Base-by-base conservation (phyloP, 208 protist genomes). In the Leishmania guyanensis region DNA sequence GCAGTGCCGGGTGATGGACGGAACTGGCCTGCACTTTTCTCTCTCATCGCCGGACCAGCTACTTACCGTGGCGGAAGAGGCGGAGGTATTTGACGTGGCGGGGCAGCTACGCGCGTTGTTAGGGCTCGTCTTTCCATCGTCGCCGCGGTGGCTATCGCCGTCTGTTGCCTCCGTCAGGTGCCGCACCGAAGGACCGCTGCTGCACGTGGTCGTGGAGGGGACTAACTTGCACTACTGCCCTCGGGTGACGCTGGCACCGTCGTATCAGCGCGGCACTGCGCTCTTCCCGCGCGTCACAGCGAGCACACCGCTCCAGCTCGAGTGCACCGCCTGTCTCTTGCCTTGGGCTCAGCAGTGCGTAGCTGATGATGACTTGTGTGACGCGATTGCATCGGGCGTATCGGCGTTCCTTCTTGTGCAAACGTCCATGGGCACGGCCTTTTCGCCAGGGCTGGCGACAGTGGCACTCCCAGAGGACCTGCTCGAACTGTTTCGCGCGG, bases 201-300 rank as follows among this genome's bases (percentile, higher is more conserved):
- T 92, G 29, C 80, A 73, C 66, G 56, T 87, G 1, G 68, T 39
- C 43, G 80, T 94, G 29, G 76, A 78, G 17, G 91, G 91, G 26
- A 22, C 20, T 16, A 88, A 90, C 66, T 65, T 94, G 43, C 89
- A 92, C 36, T 94, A 89, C 66, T 78, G 39, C 17, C 87, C 91
- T 36, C 82, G 79, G 3, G 36, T 94, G 9, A 86, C 83, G 2
- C 62, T 85, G 9, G 73, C 81, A 1, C 72, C 78, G 58, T 70
- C 65, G 50, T 56, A 74, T 29, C 66, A 50, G 22, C 43, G 50
- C 65, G 70, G 78, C 48, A 58, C 26, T 0, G 33, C 66, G 20
- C 51, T 79, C 48, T 79, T 75, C 60, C 70, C 82, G 64, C 43
- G 29, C 12, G 56, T 85, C 26, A 62, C 51, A 48, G 50, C 46